Conservation (phyloP, 2,329 filamentous ascomycete species). For the Pyrenochaeta sp. region DNA sequence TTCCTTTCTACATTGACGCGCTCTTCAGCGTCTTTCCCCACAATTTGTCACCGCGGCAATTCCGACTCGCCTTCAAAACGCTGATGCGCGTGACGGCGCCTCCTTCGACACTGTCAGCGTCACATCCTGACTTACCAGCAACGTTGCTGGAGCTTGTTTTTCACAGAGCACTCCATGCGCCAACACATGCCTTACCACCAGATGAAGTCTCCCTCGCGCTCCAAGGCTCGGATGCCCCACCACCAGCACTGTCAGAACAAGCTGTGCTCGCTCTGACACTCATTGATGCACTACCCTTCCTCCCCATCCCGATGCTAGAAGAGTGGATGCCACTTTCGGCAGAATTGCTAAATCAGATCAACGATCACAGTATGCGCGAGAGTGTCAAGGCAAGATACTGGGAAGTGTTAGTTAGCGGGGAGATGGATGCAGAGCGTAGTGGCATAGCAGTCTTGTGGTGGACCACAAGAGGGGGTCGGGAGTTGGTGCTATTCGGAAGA, state of each 20-base stretch:
- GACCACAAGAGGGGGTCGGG: constrained; percentile 71
- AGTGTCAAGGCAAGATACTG: constrained; percentile 76
- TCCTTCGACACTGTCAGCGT: constrained; percentile 76
- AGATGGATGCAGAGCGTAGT: constrained; percentile 88
- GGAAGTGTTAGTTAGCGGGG: constrained; percentile 79
- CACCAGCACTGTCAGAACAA: constrained; percentile 73
- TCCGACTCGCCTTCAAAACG: constrained; percentile 86
- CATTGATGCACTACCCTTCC: constrained; percentile 78
- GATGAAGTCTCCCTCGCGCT: constrained; percentile 52
- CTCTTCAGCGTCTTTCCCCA: constrained; percentile 81
- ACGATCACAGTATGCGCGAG: constrained; percentile 68
- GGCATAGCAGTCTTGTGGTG: constrained; percentile 86
- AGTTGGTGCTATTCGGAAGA: constrained; percentile 64
- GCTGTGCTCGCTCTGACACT: constrained; percentile 78
- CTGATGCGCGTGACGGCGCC: constrained; percentile 83
- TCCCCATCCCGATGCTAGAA: constrained; percentile 74
- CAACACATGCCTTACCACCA: constrained; percentile 53
- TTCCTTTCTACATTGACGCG: constrained; percentile 84
- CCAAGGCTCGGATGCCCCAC: constrained; percentile 43
- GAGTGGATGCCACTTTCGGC: constrained; percentile 83
- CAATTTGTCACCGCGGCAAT: constrained; percentile 83
- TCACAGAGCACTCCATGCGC: constrained; percentile 67
- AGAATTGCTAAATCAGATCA: constrained; percentile 70
- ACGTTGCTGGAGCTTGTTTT: constrained; percentile 80
- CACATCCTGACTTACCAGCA: constrained; percentile 80